Evolutionary conservation across 2,329 filamentous ascomycete species (phyloP).

Genomic region (Cladobotryum mycophilum): DNA sequence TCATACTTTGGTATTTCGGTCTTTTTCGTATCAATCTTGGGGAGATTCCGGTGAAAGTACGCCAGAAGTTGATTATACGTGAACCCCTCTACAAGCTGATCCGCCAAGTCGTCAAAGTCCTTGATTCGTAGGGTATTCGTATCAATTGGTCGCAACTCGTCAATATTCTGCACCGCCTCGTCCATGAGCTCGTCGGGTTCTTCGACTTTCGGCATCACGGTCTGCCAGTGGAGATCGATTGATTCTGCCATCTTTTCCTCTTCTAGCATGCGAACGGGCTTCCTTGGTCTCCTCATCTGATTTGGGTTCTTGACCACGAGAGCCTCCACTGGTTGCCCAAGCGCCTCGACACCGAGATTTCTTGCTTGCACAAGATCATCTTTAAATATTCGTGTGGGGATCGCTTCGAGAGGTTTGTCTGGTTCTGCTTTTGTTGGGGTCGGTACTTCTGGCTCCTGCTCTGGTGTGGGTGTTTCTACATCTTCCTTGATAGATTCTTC

Average conservation of each 20-base stretch:
- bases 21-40: not conserved
- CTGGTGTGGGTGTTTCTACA: not conserved
- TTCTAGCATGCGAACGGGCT: slow-evolving; percentile 13
- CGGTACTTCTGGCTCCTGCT: not conserved
- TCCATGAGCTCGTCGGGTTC: slow-evolving; percentile 19
- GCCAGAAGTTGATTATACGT: slow-evolving; percentile 37
- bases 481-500: not conserved
- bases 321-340: slow-evolving; percentile 35
- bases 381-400: slow-evolving; percentile 8
- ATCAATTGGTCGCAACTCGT: slow-evolving; percentile 40
- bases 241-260: slow-evolving; percentile 10
- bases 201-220: slow-evolving; percentile 22
- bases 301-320: slow-evolving; percentile 41
- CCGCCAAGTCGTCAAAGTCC: slow-evolving; percentile 37
- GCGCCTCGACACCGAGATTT: slow-evolving; percentile 26
- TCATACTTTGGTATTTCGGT: slow-evolving; percentile 18
- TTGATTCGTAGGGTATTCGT: slow-evolving; percentile 30
- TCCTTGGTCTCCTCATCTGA: slow-evolving; percentile 18
- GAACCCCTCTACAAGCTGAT: slow-evolving; percentile 39
- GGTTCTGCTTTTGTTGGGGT: not conserved
- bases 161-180: slow-evolving; percentile 40
- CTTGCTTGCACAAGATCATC: slow-evolving; percentile 24
- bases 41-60: slow-evolving; percentile 30
- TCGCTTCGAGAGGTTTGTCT: not conserved
- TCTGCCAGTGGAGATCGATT: slow-evolving; percentile 25